Conservation (phyloP, 1,139 yeast species). For the Pichia sp. region DNA sequence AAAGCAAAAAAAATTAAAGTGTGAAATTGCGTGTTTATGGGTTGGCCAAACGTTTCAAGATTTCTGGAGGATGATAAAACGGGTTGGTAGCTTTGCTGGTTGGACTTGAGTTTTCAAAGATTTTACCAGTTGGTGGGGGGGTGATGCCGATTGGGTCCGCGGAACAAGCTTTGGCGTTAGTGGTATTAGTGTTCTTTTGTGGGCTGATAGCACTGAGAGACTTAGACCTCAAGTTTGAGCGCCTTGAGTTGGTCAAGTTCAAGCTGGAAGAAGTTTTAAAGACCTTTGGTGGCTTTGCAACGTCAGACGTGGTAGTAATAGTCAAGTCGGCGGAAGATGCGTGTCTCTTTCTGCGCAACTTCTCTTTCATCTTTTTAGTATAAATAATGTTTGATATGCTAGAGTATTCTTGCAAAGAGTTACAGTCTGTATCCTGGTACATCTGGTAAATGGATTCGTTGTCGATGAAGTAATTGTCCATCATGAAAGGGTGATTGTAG, state of each 20-base stretch:
- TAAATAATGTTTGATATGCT: constrained; percentile 15
- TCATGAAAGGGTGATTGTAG: background rate
- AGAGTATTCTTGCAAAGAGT: constrained; percentile 12
- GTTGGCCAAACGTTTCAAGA: constrained; percentile 19
- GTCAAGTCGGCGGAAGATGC: constrained; percentile 2
- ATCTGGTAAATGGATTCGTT: constrained; percentile 3
- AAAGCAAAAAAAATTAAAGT: background rate
- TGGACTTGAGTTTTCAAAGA: constrained; percentile 4
- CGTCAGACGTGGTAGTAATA: background rate
- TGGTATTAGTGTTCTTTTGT: background rate
- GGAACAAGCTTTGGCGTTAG: background rate
- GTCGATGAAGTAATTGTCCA: constrained; percentile 1
- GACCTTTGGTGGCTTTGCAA: background rate
- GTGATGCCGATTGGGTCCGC: background rate
- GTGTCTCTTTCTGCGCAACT: constrained; percentile 14
- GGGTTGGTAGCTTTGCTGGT: constrained; percentile 22
- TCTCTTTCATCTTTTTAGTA: constrained; percentile 14
- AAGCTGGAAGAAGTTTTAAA: background rate
- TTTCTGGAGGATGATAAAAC: constrained; percentile 26
- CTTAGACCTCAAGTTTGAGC: constrained; percentile 14
- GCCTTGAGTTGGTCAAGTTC: background rate
- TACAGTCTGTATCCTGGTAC: constrained; percentile 1
- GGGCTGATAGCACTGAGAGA: constrained; percentile 7
- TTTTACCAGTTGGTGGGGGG: background rate
- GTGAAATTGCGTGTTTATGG: background rate